Evolutionary conservation across 2,329 filamentous ascomycete species (phyloP), one percentile per base, ranked within the genome.

Genomic region (Colletotrichum plurivorum): DNA sequence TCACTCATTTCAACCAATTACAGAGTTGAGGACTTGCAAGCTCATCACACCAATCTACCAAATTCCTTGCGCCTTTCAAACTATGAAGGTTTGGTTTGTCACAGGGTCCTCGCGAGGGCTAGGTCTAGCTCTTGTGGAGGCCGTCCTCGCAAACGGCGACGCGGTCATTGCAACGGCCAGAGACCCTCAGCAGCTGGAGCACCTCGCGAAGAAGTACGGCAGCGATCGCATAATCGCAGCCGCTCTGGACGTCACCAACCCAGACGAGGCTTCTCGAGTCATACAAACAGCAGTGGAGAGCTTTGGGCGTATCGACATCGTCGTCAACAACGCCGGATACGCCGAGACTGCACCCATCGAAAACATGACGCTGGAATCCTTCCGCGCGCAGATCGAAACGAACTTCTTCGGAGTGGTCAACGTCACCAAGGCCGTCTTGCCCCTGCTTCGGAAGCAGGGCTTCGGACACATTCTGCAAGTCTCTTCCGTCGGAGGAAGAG

Each of bases 281-380:
- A 43, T 36, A 20, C 16, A 36, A 2, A 18, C 15, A 8, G 25
- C 43, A 3, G 10, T 48, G 8, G 55, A 49, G 4, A 84, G 84
- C 53, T 90, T 89, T 73, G 82, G 84, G 25, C 84, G 86, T 8
- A 77, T 91, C 51, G 88, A 91, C 73, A 84, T 90, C 2, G 85
- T 90, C 4, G 84, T 89, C 63, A 90, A 90, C 78, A 90, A 90
- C 59, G 88, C 88, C 3, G 89, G 89, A 2, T 90, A 88, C 69
- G 87, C 87, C 13, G 78, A 88, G 1, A 74, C 78, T 4, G 85
- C 84, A 12, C 82, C 84, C 2, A 84, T 89, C 63, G 89, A 91
- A 73, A 84, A 85, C 6, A 76, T 86, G 55, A 78, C 79, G 2
- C 80, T 87, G 2, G 74, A 80, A 2, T 81, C 88, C 43, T 84